phyloP scores from a whole-genome alignment of 306 rosid genomes.

The Geum urbanum region DNA sequence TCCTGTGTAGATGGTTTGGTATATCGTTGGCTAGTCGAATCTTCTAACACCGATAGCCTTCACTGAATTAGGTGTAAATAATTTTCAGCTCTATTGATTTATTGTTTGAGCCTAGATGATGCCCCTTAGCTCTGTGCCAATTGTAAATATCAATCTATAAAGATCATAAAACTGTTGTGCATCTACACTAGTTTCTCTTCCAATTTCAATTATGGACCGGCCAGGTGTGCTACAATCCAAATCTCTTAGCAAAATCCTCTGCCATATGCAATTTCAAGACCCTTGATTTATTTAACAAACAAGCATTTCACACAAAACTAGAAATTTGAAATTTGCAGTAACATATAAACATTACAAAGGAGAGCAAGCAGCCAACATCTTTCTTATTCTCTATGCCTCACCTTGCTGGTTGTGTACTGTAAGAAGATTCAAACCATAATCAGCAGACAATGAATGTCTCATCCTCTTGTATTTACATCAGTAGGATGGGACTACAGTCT shows the following conservation, averaged over 20 bases:
- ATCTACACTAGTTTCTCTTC: neutral
- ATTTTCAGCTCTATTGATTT: neutral
- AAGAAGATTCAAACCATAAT: constrained; percentile 1
- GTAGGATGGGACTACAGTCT: constrained; percentile 13
- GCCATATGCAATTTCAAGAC: neutral
- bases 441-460: constrained; percentile 9
- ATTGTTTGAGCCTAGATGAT: neutral
- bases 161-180: neutral
- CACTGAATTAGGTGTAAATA: neutral
- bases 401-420: neutral
- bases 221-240: too few species aligned
- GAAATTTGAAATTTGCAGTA: neutral
- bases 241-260: neutral
- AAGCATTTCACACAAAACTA: neutral
- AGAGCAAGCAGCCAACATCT: neutral
- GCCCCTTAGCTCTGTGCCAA: neutral
- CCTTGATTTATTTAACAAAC: neutral
- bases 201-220: too few species aligned
- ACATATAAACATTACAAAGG: neutral
- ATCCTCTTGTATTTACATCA: neutral
- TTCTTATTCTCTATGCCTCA: neutral
- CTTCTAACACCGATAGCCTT: neutral
- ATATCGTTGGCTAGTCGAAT: neutral
- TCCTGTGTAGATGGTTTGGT: neutral
- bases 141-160: neutral